Conservation (phyloP, 306 rosid genomes). For the Cicer judaicum region DNA sequence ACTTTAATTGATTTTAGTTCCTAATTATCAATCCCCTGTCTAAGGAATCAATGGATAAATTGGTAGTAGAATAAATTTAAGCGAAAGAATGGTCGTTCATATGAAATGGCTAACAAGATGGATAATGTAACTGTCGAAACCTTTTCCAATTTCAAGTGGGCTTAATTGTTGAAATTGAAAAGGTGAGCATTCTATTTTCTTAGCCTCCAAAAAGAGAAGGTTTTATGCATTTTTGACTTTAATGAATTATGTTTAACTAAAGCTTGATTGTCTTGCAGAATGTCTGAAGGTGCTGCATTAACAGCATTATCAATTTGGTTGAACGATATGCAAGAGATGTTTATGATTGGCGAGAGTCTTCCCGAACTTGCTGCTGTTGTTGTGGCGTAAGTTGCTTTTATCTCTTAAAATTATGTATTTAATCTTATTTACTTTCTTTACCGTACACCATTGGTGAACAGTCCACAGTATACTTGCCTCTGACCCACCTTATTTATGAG, state of each 20-base stretch:
- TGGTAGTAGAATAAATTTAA: constrained; percentile 31
- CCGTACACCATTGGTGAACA: not conserved
- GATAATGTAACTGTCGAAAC: constrained; percentile 28
- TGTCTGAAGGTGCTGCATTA: constrained; percentile 94
- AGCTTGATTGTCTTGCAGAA: constrained; percentile 59
- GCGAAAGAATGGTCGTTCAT: not conserved
- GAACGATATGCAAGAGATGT: constrained; percentile 75
- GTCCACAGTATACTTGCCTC: constrained; percentile 8
- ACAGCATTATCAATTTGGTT: constrained; percentile 90
- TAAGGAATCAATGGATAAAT: constrained; percentile 4
- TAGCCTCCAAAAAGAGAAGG: constrained; percentile 10
- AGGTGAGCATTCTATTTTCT: constrained; percentile 21
- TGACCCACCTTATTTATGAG: constrained; percentile 30
- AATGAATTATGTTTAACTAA: constrained; percentile 37
- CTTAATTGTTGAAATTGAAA: constrained; percentile 17
- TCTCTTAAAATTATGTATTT: constrained; percentile 28
- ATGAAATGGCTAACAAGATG: constrained; percentile 23
- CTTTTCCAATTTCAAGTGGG: constrained; percentile 26
- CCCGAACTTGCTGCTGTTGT: constrained; percentile 88
- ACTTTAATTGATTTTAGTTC: constrained; percentile 24
- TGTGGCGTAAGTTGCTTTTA: constrained; percentile 70
- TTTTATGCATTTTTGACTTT: constrained; percentile 20
- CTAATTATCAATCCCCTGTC: constrained; percentile 23
- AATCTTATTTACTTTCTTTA: constrained; percentile 38
- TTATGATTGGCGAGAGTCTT: constrained; percentile 64